Evolutionary conservation across 257 asterid species (phyloP).

Genomic region (Jasminum sambac): DNA sequence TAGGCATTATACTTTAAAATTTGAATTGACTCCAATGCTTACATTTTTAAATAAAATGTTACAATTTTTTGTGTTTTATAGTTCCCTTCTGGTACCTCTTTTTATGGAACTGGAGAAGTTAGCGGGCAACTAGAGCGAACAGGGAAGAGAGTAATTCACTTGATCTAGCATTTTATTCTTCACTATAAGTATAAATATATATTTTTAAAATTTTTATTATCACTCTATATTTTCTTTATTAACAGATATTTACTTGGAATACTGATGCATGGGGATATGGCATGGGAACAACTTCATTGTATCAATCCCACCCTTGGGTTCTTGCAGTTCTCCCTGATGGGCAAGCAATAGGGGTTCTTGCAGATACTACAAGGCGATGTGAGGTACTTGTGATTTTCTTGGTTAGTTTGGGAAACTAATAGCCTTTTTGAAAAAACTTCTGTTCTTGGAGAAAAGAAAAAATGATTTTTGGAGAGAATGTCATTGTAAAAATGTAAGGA

Average conservation of each 20-base stretch:
- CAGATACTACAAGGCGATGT: conserved; percentile 87
- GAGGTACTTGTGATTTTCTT: conserved; percentile 54
- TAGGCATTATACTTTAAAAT: conserved; percentile 4
- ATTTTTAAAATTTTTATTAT: too few species aligned
- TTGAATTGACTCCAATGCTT: conserved; percentile 5
- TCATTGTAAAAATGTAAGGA: too few species aligned
- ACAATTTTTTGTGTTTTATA: conserved; percentile 32
- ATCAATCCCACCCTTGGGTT: conserved; percentile 99
- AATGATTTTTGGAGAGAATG: too few species aligned
- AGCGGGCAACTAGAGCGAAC: conserved; percentile 87
- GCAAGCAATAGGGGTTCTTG: conserved; percentile 88
- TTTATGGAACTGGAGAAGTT: conserved; percentile 97
- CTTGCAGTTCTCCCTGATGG: conserved; percentile 88
- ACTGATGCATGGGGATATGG: conserved; percentile 97
- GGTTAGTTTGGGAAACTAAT: conserved; percentile 13
- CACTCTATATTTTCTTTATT: conserved; percentile 15
- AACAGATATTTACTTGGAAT: conserved; percentile 86
- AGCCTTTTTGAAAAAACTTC: too few species aligned
- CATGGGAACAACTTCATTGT: conserved; percentile 83
- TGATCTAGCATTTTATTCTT: conserved; percentile 5
- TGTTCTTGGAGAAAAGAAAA: too few species aligned
- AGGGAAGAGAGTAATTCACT: conserved; percentile 76
- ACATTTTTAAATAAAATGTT: conserved; percentile 20
- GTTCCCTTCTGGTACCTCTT: conserved; percentile 84
- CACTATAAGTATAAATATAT: too few species aligned